Percentiles rank a stretch among this genome's conserved stretches.
Evolutionary conservation across 345 rosid species (phyloP).

Genomic region (Euphorbia peplus): DNA sequence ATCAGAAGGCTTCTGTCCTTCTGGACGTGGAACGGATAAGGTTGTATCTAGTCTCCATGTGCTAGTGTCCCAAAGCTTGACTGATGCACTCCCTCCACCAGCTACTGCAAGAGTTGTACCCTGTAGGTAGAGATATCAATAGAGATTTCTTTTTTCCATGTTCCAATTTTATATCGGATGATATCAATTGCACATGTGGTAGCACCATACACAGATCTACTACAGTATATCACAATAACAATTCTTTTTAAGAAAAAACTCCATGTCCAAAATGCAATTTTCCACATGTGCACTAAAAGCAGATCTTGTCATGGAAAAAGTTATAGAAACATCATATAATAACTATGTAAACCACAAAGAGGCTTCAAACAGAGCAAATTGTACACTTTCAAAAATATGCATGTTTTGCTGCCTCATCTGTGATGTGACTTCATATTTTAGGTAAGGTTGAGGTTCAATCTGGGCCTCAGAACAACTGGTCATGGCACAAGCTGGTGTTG

Average conservation of each 20-base stretch:
- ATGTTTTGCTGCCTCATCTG: background rate
- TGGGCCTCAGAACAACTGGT: background rate
- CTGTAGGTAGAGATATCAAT: slow-evolving; percentile 34
- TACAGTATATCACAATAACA: background rate
- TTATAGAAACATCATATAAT: background rate
- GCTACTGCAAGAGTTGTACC: slow-evolving; percentile 96
- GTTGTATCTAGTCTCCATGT: slow-evolving; percentile 75
- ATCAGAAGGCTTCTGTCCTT: slow-evolving; percentile 72
- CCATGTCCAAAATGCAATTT: background rate
- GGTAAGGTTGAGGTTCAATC: background rate
- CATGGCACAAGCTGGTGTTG: background rate
- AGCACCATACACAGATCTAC: background rate
- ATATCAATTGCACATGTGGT: background rate
- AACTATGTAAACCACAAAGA: background rate
- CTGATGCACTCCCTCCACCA: slow-evolving; percentile 93
- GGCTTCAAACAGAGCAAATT: background rate
- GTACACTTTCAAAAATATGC: background rate
- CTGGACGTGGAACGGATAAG: slow-evolving; percentile 78
- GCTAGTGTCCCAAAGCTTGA: slow-evolving; percentile 94
- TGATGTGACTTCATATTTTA: background rate
- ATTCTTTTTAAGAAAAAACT: background rate
- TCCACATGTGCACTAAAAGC: background rate
- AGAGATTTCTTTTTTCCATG: slow-evolving; percentile 12
- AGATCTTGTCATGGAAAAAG: background rate
- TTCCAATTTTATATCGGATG: background rate